These are phyloP conservation scores for Scopulariopsis brevicaulis DNA, from an alignment of 2,329 filamentous ascomycete genomes.

Conservation along the genomic window DNA sequence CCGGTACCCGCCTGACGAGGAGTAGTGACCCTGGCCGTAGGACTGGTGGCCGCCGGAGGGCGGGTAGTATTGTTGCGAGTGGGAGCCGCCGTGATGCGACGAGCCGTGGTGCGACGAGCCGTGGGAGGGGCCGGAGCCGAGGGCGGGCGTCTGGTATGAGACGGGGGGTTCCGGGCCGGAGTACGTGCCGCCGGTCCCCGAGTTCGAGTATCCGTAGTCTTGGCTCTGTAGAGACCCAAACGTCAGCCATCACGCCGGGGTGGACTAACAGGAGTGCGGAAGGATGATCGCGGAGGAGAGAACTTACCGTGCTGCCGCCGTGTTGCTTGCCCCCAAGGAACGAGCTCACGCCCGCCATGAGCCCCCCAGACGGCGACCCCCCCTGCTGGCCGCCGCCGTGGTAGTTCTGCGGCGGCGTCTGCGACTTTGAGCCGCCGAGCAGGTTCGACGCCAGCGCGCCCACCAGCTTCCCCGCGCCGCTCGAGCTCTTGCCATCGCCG, in stretches of 20 bases:
- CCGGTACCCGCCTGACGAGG: neutral
- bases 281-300: neutral
- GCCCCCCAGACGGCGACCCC: conserved; percentile 22
- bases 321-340: conserved; percentile 39
- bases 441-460: conserved; percentile 44
- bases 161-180: conserved; percentile 51
- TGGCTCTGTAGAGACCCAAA: conserved; percentile 25
- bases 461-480: conserved; percentile 40
- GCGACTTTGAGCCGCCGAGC: conserved; percentile 23
- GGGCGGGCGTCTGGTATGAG: conserved; percentile 36
- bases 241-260: neutral
- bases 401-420: conserved; percentile 27
- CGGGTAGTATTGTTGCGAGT: conserved; percentile 21
- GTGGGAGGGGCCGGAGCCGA: conserved; percentile 7
- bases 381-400: conserved; percentile 30
- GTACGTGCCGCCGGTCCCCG: conserved; percentile 43
- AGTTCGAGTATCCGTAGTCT: conserved; percentile 53
- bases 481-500: conserved; percentile 23
- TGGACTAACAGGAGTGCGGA: neutral
- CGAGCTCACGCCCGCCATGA: conserved; percentile 42
- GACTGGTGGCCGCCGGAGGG: conserved; percentile 8
- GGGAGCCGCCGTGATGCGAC: conserved; percentile 1
- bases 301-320: conserved; percentile 19
- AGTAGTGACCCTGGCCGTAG: neutral
- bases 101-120: conserved; percentile 1